Conservation (phyloP, 805 yeast genomes). For the Candida berthetii region DNA sequence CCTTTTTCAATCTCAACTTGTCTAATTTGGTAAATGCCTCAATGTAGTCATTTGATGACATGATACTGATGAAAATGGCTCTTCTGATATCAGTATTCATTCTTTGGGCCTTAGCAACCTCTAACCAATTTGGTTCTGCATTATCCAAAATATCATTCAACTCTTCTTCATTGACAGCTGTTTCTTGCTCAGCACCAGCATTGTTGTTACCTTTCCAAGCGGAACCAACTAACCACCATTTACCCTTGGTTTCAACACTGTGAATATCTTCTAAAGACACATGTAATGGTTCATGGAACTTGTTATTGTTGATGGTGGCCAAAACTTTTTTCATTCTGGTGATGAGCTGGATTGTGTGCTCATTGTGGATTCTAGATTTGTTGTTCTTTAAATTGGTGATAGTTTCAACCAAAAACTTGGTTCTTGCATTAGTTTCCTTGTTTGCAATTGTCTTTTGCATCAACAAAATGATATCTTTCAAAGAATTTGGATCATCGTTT, state of each 20-base stretch:
- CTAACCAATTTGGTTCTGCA: conserved; percentile 74
- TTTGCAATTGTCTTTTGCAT: conserved; percentile 37
- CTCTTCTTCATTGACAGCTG: conserved; percentile 12
- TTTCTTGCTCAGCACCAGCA: conserved; percentile 15
- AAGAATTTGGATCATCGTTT: conserved; percentile 81
- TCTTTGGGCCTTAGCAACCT: conserved; percentile 76
- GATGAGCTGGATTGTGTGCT: conserved; percentile 43
- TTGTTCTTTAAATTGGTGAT: conserved; percentile 83
- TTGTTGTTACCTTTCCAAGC: conserved; percentile 80
- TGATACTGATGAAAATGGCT: conserved; percentile 87
- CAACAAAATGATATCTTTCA: conserved; percentile 68
- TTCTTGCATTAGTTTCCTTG: conserved; percentile 47
- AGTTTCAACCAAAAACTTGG: conserved; percentile 79
- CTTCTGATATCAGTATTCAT: conserved; percentile 96
- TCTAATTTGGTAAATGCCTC: conserved; percentile 83
- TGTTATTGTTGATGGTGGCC: conserved; percentile 41
- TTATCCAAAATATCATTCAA: conserved; percentile 12
- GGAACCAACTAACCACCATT: conserved; percentile 99
- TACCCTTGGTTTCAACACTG: conserved; percentile 73
- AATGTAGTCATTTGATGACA: conserved; percentile 90
- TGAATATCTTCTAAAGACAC: conserved; percentile 81
- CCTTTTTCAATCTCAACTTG: conserved; percentile 67
- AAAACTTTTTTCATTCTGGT: conserved; percentile 59
- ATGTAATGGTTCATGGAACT: conserved; percentile 67
- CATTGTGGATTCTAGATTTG: conserved; percentile 53